Evolutionary conservation across 306 rosid species (phyloP).

Genomic region (Elaeagnus macrophylla): DNA sequence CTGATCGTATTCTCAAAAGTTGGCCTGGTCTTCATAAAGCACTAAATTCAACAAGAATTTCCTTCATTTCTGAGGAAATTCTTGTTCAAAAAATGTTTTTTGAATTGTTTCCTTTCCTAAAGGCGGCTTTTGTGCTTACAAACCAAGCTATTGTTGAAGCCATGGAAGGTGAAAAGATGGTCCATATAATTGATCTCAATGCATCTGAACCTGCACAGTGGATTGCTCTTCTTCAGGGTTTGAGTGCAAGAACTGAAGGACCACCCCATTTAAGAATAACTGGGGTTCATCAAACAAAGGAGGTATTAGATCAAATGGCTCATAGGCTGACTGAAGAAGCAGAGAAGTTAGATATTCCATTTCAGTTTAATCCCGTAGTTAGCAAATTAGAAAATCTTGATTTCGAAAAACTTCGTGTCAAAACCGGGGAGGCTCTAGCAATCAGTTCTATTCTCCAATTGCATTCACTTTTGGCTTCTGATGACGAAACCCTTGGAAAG

Average conservation of each 20-base stretch:
- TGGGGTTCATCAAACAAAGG: slow-evolving; percentile 61
- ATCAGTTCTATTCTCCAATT: slow-evolving; percentile 64
- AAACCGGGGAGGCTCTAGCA: slow-evolving; percentile 82
- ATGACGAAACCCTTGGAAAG: slow-evolving; percentile 46
- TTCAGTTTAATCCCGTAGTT: slow-evolving; percentile 61
- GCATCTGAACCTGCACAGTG: slow-evolving; percentile 73
- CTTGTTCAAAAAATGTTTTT: slow-evolving; percentile 57
- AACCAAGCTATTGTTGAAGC: slow-evolving; percentile 80
- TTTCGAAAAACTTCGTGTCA: slow-evolving; percentile 67
- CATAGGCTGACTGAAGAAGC: slow-evolving; percentile 57
- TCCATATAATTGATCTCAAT: slow-evolving; percentile 76
- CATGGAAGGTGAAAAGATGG: slow-evolving; percentile 83
- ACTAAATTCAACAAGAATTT: slow-evolving; percentile 54
- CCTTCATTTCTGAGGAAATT: slow-evolving; percentile 52
- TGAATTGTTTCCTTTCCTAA: slow-evolving; percentile 75
- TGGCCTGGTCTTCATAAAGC: slow-evolving; percentile 85
- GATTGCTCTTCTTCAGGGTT: slow-evolving; percentile 69
- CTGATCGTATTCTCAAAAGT: slow-evolving; percentile 57
- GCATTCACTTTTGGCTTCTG: slow-evolving; percentile 62
- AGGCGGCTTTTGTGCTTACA: slow-evolving; percentile 53
- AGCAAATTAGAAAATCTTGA: slow-evolving; percentile 65
- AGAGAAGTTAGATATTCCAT: slow-evolving; percentile 69
- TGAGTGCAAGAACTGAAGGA: slow-evolving; percentile 73
- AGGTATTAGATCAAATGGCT: slow-evolving; percentile 68
- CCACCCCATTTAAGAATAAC: slow-evolving; percentile 90